phyloP scores from a whole-genome alignment of 2,329 filamentous ascomycete species.

The Fusarium devonianum region DNA sequence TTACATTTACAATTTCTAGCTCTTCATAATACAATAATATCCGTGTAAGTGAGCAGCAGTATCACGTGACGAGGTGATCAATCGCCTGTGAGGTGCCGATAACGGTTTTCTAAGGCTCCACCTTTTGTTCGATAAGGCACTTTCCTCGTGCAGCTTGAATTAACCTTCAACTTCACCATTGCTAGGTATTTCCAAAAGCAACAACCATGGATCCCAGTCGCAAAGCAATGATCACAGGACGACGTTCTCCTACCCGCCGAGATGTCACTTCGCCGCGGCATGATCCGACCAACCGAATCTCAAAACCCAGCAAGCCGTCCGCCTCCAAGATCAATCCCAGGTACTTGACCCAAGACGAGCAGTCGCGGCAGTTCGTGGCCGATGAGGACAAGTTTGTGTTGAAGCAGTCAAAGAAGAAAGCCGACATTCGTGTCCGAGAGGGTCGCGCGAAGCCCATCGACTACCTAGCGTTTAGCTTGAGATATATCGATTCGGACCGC shows the following conservation, averaged over 20 bases:
- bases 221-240: conserved; percentile 61
- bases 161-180: conserved; percentile 3
- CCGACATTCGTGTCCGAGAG: conserved; percentile 90
- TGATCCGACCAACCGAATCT: conserved; percentile 63
- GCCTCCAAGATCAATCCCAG: conserved; percentile 44
- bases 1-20: too few relatives aligned
- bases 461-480: conserved; percentile 88
- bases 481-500: conserved; percentile 84
- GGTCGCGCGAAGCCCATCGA: conserved; percentile 92
- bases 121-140: conserved; percentile 22
- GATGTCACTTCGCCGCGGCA: conserved; percentile 63
- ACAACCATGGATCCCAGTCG: conserved; percentile 62
- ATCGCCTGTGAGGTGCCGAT: conserved; percentile 1
- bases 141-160: conserved; percentile 1
- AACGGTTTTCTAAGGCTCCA: conserved; percentile 12
- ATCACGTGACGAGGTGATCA: neutral
- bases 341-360: conserved; percentile 76
- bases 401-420: conserved; percentile 97
- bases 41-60: neutral
- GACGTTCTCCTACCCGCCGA: conserved; percentile 52
- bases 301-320: conserved; percentile 52
- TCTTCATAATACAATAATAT: too few relatives aligned
- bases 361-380: conserved; percentile 83
- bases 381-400: conserved; percentile 96
- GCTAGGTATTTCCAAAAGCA: conserved; percentile 8